A percentile compares a stretch with the other conserved stretches of the same genome.
phyloP scores from a whole-genome alignment of 1,284 basidiomycete genomes.

The Phellopilus nigrolimitatus region DNA sequence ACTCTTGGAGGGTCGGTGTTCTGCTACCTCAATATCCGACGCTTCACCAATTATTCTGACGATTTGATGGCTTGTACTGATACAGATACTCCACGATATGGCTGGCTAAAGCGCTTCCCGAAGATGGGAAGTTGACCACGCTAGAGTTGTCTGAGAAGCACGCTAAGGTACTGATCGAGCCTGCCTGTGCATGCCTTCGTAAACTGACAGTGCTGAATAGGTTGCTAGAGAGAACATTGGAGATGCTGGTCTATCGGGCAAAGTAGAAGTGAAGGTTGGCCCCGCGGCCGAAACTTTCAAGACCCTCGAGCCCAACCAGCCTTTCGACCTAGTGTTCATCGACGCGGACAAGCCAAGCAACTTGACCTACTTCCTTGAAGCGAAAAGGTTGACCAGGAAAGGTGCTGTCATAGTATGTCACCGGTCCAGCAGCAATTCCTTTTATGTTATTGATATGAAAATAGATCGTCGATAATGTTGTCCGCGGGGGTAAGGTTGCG shows the following conservation, averaged over 20 bases:
- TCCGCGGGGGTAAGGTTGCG: slow-evolving; percentile 44
- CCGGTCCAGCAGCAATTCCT: background rate
- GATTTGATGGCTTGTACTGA: background rate
- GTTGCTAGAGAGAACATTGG: slow-evolving; percentile 28
- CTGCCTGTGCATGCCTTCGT: no score
- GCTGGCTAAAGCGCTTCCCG: slow-evolving; percentile 52
- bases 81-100: slow-evolving; percentile 56
- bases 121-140: slow-evolving; percentile 46
- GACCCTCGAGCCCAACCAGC: slow-evolving; percentile 23
- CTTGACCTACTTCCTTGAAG: slow-evolving; percentile 26
- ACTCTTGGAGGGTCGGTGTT: slow-evolving; percentile 54
- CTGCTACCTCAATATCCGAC: slow-evolving; percentile 11
- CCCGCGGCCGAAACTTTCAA: slow-evolving; percentile 26
- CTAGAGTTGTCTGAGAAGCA: slow-evolving; percentile 45
- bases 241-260: slow-evolving; percentile 24
- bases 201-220: slow-evolving; percentile 16
- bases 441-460: background rate
- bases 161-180: slow-evolving; percentile 38
- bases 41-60: slow-evolving; percentile 1
- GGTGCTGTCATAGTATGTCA: slow-evolving; percentile 26
- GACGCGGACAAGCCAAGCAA: slow-evolving; percentile 30
- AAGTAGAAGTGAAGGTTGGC: slow-evolving; percentile 27
- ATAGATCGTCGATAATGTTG: slow-evolving; percentile 61
- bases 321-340: slow-evolving; percentile 31
- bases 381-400: slow-evolving; percentile 26